These are phyloP conservation scores for Coffea canephora DNA, from an alignment of 257 asterid species.

Conservation along the genomic window DNA sequence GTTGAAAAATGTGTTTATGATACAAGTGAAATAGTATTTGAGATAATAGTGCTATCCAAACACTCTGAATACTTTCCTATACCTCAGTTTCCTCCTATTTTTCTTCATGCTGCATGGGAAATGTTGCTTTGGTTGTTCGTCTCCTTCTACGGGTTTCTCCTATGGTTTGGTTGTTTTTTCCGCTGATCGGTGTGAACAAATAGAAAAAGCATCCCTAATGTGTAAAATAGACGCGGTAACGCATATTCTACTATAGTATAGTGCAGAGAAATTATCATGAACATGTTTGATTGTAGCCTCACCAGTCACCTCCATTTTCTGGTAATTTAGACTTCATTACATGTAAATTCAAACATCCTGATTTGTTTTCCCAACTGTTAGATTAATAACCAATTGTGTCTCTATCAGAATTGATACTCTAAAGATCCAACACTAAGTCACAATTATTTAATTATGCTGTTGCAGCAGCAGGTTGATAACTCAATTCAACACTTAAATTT, in stretches of 20 bases:
- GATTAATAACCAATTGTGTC: not conserved
- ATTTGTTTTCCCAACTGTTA: not conserved
- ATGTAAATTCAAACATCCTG: not conserved
- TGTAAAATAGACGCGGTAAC: too few species aligned
- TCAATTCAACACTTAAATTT: too few species aligned
- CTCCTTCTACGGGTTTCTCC: not conserved
- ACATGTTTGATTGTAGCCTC: not conserved
- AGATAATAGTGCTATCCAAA: too few species aligned
- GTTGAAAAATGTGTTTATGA: too few species aligned
- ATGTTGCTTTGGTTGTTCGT: not conserved
- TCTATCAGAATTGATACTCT: not conserved
- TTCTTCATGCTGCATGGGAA: not conserved
- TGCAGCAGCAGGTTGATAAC: too few species aligned
- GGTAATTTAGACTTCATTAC: not conserved
- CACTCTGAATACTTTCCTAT: too few species aligned
- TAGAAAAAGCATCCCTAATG: not conserved
- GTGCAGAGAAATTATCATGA: not conserved
- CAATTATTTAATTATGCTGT: too few species aligned
- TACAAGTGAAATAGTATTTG: too few species aligned
- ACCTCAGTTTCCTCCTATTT: not conserved
- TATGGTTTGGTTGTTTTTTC: not conserved
- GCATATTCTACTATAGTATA: not conserved
- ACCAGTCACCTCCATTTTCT: not conserved
- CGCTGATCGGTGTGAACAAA: not conserved
- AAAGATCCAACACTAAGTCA: not conserved